Conservation (phyloP, 2,329 filamentous ascomycete genomes). For the Mollisiaceae sp. region DNA sequence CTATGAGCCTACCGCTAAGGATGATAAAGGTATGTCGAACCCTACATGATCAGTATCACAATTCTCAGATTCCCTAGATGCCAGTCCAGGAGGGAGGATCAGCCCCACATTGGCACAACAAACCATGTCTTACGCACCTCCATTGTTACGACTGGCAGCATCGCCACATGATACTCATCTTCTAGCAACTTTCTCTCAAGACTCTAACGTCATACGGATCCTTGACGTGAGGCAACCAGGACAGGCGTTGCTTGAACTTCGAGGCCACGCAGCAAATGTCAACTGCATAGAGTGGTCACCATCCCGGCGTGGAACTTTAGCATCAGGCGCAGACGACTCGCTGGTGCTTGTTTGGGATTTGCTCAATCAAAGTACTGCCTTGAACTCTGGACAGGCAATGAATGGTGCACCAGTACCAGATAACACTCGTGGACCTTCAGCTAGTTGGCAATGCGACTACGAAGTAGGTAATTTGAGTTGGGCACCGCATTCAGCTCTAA, state of each 20-base stretch:
- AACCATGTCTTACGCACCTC: conserved; percentile 77
- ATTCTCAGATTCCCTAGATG: conserved; percentile 46
- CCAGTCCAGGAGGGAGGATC: conserved; percentile 60
- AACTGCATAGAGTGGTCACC: conserved; percentile 98
- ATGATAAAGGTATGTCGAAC: conserved; percentile 65
- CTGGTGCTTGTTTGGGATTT: conserved; percentile 95
- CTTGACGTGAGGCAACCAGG: conserved; percentile 96
- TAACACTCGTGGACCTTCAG: conserved; percentile 69
- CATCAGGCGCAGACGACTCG: conserved; percentile 90
- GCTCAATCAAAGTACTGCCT: conserved; percentile 59
- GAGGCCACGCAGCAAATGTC: conserved; percentile 82
- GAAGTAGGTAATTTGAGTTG: conserved; percentile 86
- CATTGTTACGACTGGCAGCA: conserved; percentile 80
- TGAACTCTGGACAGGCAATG: conserved; percentile 44
- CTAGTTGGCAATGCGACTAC: conserved; percentile 85
- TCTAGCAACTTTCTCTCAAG: conserved; percentile 94
- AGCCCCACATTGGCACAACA: conserved; percentile 79
- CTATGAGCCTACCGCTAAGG: conserved; percentile 93
- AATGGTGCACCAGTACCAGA: conserved; percentile 59
- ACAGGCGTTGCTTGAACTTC: conserved; percentile 90
- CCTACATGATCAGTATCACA: not conserved
- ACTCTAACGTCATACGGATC: conserved; percentile 90
- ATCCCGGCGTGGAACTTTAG: conserved; percentile 81
- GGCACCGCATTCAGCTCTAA: conserved; percentile 74
- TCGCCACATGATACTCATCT: conserved; percentile 96